Evolutionary conservation across 768 basidiomycete genomes (phyloP), one percentile per base, ranked within the genome.

Genomic region (Termitomyces sp.): DNA sequence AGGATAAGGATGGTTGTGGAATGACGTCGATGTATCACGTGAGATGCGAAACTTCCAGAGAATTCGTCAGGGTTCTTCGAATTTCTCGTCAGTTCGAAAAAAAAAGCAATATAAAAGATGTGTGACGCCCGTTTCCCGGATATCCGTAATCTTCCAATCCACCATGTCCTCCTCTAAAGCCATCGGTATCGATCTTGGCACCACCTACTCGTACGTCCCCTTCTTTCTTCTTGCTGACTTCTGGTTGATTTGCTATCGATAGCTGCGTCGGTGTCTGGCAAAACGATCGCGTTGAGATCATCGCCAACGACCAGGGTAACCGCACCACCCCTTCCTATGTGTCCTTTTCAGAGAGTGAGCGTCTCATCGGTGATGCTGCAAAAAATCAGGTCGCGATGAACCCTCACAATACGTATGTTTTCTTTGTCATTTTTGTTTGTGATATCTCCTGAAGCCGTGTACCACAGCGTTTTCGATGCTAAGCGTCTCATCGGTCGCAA

Each of bases 221-320:
- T 31, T 34, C 17, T 12, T 4, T 41, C 63, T 46, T 56, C 29
- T 63, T 45, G 12, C 47, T 31, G 11, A 52, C 50, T 25, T 55
- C 44, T 59, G n/a, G 43, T 47, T 45, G 43, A 57, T 60, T 37
- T 35, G 56, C 37, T 56, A 60, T 59, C 62, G 47, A 29, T 71
- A 95, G 92, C n/a, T 98, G 95, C 75, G 96, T 98, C 67, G 96
- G 92, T 82, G 95, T 98, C 61, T 98, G 95, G 95, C 92, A 95
- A 82, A 95, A 97, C 69, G 96, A 98, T 80, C 92, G 95, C 71
- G 95, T 97, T 63, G 95, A 97, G 78, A 97, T 97, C 80, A 98
- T 98, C 71, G 90, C 90, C 76, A 93, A 93, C 68, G 90, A 93
- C 75, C 91, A 92, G 80, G 90, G 91, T 71, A 92, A 96, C 79